Evolutionary conservation across 2,329 filamentous ascomycete genomes (phyloP), one percentile per base, ranked within the genome.

Genomic region (Pleurostoma richardsiae): DNA sequence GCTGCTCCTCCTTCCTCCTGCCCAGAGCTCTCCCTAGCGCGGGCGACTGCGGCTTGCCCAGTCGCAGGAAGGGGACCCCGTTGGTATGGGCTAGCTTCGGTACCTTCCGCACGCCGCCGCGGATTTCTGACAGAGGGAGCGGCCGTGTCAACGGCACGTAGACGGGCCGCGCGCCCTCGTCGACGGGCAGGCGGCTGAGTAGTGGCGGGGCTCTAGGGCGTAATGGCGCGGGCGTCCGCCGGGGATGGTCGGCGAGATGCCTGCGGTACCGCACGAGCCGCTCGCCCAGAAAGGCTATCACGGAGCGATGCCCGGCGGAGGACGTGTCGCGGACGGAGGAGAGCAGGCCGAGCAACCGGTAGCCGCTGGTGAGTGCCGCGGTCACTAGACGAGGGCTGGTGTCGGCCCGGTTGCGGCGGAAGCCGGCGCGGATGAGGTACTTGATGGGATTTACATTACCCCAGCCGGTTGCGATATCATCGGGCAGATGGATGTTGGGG

Each of bases 311-410:
- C 47, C 76, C 70, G 7, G 61, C 55, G 38, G 63, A 66, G 0
- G 64, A 56, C n/a, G 66, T 40, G 46, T 52, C 47, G 56, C 69
- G 63, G 10, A 70, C 65, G 56, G 66, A 60, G 49, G 58, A 51
- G 42, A 76, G 55, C 49, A 75, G 52, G 53, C 63, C 56, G 10
- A 77, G 65, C 51, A 69, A 74, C 66, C 73, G 54, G 39, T 91
- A 91, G 28, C 87, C 88, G 29, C 79, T 77, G 31, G 77, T 68
- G 55, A 92, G 79, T 6, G 81, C 77, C 2, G 79, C 70, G 43
- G 77, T 74, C 28, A 89, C 69, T 36, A 87, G 71, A 19, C 80
- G 74, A 2, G 74, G 68, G 53, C 82, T 85, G 10, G 72, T 76
- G 47, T 84, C 72, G 41, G 71, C 62, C 40, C 68, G 68, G 60